These are phyloP conservation scores for Arthrobotrys iridis DNA, from an alignment of 2,329 filamentous ascomycete genomes.

Conservation along the genomic window DNA sequence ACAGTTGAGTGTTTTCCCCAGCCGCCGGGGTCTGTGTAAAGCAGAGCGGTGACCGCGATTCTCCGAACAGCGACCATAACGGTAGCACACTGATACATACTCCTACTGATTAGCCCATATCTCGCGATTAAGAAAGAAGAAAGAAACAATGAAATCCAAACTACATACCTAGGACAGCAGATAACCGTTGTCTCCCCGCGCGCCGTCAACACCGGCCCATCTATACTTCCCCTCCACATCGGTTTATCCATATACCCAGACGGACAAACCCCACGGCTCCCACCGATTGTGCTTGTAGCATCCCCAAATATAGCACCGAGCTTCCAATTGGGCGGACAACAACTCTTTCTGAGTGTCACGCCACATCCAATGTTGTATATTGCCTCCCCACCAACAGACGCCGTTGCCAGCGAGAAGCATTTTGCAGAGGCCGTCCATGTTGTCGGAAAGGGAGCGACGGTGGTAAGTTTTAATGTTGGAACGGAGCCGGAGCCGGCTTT, in stretches of 20 bases:
- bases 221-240: constrained; percentile 18
- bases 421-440: constrained; percentile 23
- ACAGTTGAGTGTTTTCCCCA: background rate
- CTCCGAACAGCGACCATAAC: constrained; percentile 30
- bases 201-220: background rate
- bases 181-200: constrained; percentile 7
- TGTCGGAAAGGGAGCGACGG: constrained; percentile 26
- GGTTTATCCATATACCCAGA: constrained; percentile 23
- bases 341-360: constrained; percentile 10
- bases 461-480: constrained; percentile 22
- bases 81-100: constrained; percentile 13
- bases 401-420: constrained; percentile 14
- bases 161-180: constrained; percentile 41
- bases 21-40: constrained; percentile 23
- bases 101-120: no score
- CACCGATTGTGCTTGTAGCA: background rate
- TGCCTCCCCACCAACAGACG: constrained; percentile 2
- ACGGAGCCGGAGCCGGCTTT: background rate
- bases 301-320: constrained; percentile 17
- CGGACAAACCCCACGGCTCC: constrained; percentile 16
- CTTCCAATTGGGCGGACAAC: constrained; percentile 31
- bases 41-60: constrained; percentile 20
- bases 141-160: no score
- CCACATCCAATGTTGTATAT: constrained; percentile 48
- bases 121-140: no score